Conservation (phyloP, 768 basidiomycete genomes). For the Auriscalpium orientale region DNA sequence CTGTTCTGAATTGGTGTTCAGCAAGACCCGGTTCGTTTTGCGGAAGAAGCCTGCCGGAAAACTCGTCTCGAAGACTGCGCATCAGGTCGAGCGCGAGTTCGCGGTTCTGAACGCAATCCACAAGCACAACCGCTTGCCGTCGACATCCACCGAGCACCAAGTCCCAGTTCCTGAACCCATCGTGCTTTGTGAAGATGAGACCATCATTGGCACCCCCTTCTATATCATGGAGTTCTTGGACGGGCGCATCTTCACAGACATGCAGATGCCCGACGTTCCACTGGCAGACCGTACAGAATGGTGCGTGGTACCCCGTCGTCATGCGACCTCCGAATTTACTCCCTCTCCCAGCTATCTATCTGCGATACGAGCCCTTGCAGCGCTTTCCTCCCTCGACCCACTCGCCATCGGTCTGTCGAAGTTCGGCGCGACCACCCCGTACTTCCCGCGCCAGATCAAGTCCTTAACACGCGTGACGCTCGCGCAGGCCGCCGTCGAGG, state of each 20-base stretch:
- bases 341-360: conserved; percentile 59
- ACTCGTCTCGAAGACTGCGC: conserved; percentile 84
- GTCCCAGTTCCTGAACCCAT: conserved; percentile 87
- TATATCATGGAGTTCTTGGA: conserved; percentile 96
- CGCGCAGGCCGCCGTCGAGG: conserved; percentile 65
- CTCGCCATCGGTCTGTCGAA: conserved; percentile 54
- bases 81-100: conserved; percentile 94
- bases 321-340: not conserved
- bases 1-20: conserved; percentile 1
- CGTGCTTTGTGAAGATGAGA: conserved; percentile 69
- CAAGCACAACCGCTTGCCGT: conserved; percentile 52
- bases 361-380: conserved; percentile 61
- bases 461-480: conserved; percentile 75
- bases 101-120: conserved; percentile 71
- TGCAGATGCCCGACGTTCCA: conserved; percentile 62
- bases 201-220: conserved; percentile 82
- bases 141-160: conserved; percentile 39
- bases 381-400: conserved; percentile 60
- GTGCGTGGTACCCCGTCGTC: conserved; percentile 31
- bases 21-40: conserved; percentile 66
- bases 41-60: conserved; percentile 90
- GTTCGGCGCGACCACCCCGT: conserved; percentile 70
- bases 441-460: conserved; percentile 92
- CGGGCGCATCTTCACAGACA: conserved; percentile 89
- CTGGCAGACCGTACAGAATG: conserved; percentile 61